Percentiles rank a stretch among this genome's conserved stretches.
Evolutionary conservation across 2,329 filamentous ascomycete genomes (phyloP).

Genomic region (Ascochyta viciae-villosae): DNA sequence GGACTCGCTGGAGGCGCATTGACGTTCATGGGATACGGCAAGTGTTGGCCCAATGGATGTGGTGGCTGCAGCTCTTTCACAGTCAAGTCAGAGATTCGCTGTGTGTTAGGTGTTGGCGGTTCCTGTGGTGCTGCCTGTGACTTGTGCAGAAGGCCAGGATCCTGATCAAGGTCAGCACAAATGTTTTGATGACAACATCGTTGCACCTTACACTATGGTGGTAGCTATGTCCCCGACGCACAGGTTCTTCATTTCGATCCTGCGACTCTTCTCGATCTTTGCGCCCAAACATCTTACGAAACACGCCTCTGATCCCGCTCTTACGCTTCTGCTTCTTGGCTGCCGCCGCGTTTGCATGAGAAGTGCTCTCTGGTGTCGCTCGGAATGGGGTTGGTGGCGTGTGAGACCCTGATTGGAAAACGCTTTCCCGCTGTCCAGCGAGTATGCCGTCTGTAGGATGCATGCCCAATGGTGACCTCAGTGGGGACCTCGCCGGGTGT

Average conservation of each 20-base stretch:
- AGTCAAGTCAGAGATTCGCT: slow-evolving; percentile 46
- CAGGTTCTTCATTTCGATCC: slow-evolving; percentile 30
- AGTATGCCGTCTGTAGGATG: slow-evolving; percentile 27
- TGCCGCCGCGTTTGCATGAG: slow-evolving; percentile 20
- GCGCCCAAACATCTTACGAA: slow-evolving; percentile 49
- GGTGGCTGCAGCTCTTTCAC: slow-evolving; percentile 42
- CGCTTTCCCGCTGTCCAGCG: slow-evolving; percentile 35
- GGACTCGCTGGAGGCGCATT: slow-evolving; percentile 48
- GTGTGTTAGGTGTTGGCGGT: slow-evolving; percentile 24
- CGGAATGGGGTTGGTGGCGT: slow-evolving; percentile 40
- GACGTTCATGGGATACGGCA: slow-evolving; percentile 52
- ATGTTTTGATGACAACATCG: neutral
- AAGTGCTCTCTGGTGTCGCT: slow-evolving; percentile 38
- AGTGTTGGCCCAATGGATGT: slow-evolving; percentile 45
- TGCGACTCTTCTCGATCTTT: slow-evolving; percentile 37
- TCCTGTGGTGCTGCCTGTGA: slow-evolving; percentile 9
- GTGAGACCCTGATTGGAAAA: slow-evolving; percentile 30
- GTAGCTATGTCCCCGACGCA: slow-evolving; percentile 40
- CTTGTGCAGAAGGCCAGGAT: slow-evolving; percentile 36
- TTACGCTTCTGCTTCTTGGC: slow-evolving; percentile 45
- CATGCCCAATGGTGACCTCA: slow-evolving; percentile 29
- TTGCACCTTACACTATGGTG: slow-evolving; percentile 43
- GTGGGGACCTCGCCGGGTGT: slow-evolving; percentile 16
- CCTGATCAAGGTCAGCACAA: slow-evolving; percentile 28
- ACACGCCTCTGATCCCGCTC: slow-evolving; percentile 46